These are phyloP conservation scores for Malassezia caprae DNA, from an alignment of 1,284 basidiomycete genomes.

Conservation along the genomic window DNA sequence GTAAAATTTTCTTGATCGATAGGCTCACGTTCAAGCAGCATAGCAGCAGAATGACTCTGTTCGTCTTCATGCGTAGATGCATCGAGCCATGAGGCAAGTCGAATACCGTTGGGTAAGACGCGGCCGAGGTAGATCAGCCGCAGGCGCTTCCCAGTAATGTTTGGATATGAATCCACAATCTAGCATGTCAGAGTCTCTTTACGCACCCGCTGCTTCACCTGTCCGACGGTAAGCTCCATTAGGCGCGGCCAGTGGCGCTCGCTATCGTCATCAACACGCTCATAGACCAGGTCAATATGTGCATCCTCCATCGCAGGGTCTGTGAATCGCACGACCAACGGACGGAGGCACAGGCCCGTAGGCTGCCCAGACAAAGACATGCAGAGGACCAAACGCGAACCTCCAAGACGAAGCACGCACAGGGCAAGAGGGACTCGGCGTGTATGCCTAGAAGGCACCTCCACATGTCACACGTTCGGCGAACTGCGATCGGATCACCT, in stretches of 20 bases:
- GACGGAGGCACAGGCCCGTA: conserved; percentile 4
- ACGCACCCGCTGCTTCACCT: conserved; percentile 9
- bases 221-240: conserved; percentile 7
- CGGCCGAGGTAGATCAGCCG: conserved; percentile 28
- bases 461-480: not conserved
- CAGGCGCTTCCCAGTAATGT: conserved; percentile 12
- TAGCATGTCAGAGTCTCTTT: not conserved
- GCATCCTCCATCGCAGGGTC: conserved; percentile 12
- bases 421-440: not conserved
- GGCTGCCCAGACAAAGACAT: not conserved
- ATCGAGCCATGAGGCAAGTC: conserved; percentile 27
- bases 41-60: not conserved
- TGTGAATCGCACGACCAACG: conserved; percentile 17
- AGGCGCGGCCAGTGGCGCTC: conserved; percentile 9
- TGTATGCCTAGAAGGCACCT: not conserved
- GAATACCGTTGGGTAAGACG: conserved; percentile 23
- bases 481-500: not conserved
- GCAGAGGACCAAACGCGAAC: not conserved
- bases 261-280: conserved; percentile 1
- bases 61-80: conserved; percentile 5
- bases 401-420: not conserved
- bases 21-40: not conserved
- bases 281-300: conserved; percentile 14
- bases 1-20: not conserved
- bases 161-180: not conserved